phyloP scores from a whole-genome alignment of 1,284 basidiomycete genomes.

The Cryptococcus depauperatus region DNA sequence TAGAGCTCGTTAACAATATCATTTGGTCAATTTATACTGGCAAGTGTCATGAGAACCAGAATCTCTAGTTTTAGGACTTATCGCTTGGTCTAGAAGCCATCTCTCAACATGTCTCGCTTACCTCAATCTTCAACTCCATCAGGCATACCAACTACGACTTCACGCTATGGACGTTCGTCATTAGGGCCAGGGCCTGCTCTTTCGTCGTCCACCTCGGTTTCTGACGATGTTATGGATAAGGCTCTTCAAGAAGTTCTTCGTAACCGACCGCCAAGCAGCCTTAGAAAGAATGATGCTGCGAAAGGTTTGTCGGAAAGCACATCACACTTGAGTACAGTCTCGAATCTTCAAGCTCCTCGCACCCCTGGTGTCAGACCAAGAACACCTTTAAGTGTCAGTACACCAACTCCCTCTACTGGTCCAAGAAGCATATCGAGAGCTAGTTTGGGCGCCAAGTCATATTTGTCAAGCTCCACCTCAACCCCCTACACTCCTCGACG shows the following conservation, averaged over 20 bases:
- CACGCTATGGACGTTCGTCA: conserved; percentile 36
- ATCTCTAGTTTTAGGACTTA: too few species aligned
- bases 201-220: conserved; percentile 1
- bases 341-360: conserved; percentile 18
- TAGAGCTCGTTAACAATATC: too few species aligned
- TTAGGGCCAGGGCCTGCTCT: conserved; percentile 24
- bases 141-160: conserved; percentile 36
- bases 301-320: conserved; percentile 15
- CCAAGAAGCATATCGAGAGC: conserved; percentile 26
- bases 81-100: too few species aligned
- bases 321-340: conserved; percentile 6
- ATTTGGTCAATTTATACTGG: too few species aligned
- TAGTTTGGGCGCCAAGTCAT: conserved; percentile 23
- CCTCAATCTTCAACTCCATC: conserved; percentile 38
- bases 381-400: conserved; percentile 23
- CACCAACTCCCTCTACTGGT: conserved; percentile 24
- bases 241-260: conserved; percentile 34
- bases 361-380: conserved; percentile 28
- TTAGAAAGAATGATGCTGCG: conserved; percentile 9
- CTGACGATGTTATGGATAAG: conserved; percentile 31
- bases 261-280: conserved; percentile 25
- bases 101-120: conserved; percentile 31
- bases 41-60: too few species aligned
- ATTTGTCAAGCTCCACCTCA: conserved; percentile 21
- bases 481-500: conserved; percentile 28